phyloP scores from a whole-genome alignment of 805 yeast genomes.

The Saccharomycopsis sp. region DNA sequence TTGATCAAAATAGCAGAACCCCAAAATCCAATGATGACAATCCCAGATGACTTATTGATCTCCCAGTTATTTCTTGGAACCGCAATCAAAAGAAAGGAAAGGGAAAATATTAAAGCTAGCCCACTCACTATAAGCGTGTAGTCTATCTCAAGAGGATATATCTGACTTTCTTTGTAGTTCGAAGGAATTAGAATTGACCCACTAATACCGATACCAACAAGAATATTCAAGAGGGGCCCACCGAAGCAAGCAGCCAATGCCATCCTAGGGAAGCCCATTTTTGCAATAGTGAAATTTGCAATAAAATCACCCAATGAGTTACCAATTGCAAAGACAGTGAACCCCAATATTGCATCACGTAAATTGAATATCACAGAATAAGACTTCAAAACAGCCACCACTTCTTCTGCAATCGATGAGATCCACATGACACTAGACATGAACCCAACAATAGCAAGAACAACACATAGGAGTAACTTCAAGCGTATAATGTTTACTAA shows the following conservation, averaged over 20 bases:
- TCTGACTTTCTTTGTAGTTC: conserved; percentile 13
- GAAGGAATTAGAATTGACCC: conserved; percentile 43
- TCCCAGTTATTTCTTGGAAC: conserved; percentile 24
- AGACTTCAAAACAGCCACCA: conserved; percentile 56
- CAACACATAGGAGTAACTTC: conserved; percentile 24
- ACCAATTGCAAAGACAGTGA: conserved; percentile 87
- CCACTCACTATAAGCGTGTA: conserved; percentile 24
- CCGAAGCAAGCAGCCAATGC: conserved; percentile 96
- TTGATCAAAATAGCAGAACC: conserved; percentile 22
- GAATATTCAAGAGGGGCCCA: conserved; percentile 72
- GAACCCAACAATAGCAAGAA: conserved; percentile 54
- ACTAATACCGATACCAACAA: conserved; percentile 76
- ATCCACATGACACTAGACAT: conserved; percentile 60
- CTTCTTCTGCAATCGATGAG: conserved; percentile 59
- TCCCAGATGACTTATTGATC: conserved; percentile 25
- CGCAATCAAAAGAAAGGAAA: conserved; percentile 22
- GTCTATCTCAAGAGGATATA: conserved; percentile 12
- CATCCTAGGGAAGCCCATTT: conserved; percentile 77
- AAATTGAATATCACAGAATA: conserved; percentile 53
- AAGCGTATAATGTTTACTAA: background rate
- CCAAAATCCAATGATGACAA: conserved; percentile 26
- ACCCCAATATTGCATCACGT: conserved; percentile 75
- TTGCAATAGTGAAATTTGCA: conserved; percentile 73
- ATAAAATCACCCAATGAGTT: conserved; percentile 88
- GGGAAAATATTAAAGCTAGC: conserved; percentile 22